These are phyloP conservation scores for Clarireedia paspali DNA, from an alignment of 2,329 filamentous ascomycete genomes.

Conservation along the genomic window DNA sequence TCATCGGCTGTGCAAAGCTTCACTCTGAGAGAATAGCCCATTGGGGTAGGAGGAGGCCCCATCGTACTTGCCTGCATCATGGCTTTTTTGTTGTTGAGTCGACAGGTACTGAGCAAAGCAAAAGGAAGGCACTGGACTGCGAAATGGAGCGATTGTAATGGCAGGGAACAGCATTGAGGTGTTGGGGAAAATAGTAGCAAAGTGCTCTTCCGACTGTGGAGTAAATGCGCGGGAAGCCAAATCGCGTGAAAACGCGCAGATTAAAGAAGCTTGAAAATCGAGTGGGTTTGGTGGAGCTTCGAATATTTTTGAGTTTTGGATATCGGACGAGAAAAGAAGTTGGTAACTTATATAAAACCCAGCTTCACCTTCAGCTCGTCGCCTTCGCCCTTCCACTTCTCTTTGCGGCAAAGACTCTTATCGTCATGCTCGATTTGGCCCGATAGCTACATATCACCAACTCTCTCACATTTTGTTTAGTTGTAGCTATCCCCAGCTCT, in stretches of 20 bases:
- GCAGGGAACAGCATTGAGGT: slow-evolving; percentile 2
- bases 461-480: too few species aligned
- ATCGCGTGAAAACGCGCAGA: not conserved
- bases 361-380: too few species aligned
- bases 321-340: not conserved
- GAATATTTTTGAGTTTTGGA: not conserved
- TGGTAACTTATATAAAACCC: too few species aligned
- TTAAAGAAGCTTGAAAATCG: not conserved
- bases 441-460: too few species aligned
- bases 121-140: not conserved
- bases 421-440: too few species aligned
- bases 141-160: not conserved
- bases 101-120: not conserved
- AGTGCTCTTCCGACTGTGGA: not conserved
- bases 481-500: too few species aligned
- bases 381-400: too few species aligned
- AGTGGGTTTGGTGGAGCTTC: not conserved
- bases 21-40: slow-evolving; percentile 25
- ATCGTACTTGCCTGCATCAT: slow-evolving; percentile 17
- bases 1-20: slow-evolving; percentile 21
- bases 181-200: not conserved
- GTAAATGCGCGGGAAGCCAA: not conserved
- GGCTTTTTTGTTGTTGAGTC: not conserved
- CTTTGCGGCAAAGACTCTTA: too few species aligned
- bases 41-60: slow-evolving; percentile 20